Conservation (phyloP, 306 rosid species). For the Astragalus membranaceus region DNA sequence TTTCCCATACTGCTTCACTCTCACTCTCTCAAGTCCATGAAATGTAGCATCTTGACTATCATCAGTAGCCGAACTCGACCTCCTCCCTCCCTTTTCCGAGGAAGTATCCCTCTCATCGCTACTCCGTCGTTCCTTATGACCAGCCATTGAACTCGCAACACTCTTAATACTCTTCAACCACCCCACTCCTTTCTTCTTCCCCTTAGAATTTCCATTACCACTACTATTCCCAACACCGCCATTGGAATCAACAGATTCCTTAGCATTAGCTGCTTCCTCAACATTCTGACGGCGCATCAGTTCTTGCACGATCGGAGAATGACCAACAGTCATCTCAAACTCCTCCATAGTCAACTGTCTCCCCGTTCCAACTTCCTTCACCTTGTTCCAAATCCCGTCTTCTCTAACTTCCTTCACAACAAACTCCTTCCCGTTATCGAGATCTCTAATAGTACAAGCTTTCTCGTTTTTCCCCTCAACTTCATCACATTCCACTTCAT, state of each 20-base stretch:
- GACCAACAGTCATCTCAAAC: constrained; percentile 91
- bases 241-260: too few species aligned
- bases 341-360: constrained; percentile 96
- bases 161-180: constrained; percentile 80
- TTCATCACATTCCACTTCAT: neutral
- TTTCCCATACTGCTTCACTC: constrained; percentile 85
- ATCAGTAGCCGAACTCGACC: constrained; percentile 97
- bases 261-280: constrained; percentile 32
- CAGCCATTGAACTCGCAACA: constrained; percentile 59
- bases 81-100: constrained; percentile 85
- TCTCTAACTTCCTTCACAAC: constrained; percentile 83
- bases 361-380: constrained; percentile 86
- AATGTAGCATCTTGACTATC: constrained; percentile 83
- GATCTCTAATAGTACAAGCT: constrained; percentile 73
- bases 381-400: constrained; percentile 70
- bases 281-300: constrained; percentile 84
- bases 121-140: constrained; percentile 71
- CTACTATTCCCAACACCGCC: constrained; percentile 24
- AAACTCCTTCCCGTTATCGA: constrained; percentile 89
- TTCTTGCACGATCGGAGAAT: constrained; percentile 96
- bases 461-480: neutral
- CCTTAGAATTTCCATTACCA: constrained; percentile 33
- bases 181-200: constrained; percentile 76
- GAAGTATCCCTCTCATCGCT: constrained; percentile 89
- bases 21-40: constrained; percentile 87